Base-by-base conservation (phyloP, 2,329 filamentous ascomycete species). In the Hypoxylon rubiginosum region DNA sequence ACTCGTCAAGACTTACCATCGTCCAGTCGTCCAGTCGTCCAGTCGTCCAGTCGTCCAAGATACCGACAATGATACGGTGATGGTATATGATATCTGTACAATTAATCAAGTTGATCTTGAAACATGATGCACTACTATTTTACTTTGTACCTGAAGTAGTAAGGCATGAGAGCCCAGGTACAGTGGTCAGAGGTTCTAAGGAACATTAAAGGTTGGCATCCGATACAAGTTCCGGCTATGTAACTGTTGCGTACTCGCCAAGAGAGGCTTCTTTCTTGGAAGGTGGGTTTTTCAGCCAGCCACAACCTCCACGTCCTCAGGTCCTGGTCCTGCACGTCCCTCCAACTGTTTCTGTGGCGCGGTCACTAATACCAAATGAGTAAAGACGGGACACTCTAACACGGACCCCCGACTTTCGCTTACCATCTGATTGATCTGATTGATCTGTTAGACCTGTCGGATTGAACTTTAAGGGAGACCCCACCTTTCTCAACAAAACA, bases 241-340 rank as follows among this genome's bases (percentile, higher is more conserved):
- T 66, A 63, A 21, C 43, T 52, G 26, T 13, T 15, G 36, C 52
- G 61, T 67, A 67, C 43, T 49, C 55, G 63, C 55, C 48, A 62
- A 56, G 52, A 49, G 41, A 24, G n/a, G 10, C 19, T 15, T 48
- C 43, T 43, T 15, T 17, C 15, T 26, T 48, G 43, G 15, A 36
- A 36, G 9, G 9, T 48, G 41, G 41, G 19, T 46, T n/a, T n/a
- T 26, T 48, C 21, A 48, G 43, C 10, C 21, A 48, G 43, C 43
- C 43, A 48, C 19, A 48, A 15, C 21, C 19, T 26, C 19, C 39
- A 43, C 39, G 4, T 34, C 32, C 32, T 11, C 8, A 43, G 17
- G 39, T 43, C 39, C 39, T n/a, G n/a, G n/a, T n/a, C n/a, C n/a
- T n/a, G n/a, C n/a, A n/a, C n/a, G n/a, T 4, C 26, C 7, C 26